phyloP scores from a whole-genome alignment of 1,284 basidiomycete genomes.

The Pseudozyma thailandica region DNA sequence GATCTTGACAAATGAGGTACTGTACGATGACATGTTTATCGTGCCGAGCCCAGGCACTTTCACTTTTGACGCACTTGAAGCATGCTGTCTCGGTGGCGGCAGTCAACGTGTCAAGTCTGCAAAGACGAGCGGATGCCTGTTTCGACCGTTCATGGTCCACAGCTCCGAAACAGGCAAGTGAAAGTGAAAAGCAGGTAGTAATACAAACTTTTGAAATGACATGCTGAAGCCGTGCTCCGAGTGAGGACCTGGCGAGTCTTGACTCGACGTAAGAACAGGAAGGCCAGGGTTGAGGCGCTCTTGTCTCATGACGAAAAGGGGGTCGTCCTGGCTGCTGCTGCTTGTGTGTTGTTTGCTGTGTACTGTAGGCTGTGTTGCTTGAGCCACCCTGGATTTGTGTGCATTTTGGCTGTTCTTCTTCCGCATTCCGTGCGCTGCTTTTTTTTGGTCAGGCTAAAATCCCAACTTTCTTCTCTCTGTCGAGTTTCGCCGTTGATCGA shows the following conservation, averaged over 20 bases:
- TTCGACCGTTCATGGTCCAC: not conserved
- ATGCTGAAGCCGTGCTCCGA: no score
- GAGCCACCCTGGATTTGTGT: slow-evolving; percentile 5
- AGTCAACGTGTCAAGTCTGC: not conserved
- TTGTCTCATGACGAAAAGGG: no score
- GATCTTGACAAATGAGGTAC: no score
- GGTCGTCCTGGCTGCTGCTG: not conserved
- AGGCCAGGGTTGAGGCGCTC: no score
- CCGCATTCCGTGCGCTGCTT: slow-evolving; percentile 1
- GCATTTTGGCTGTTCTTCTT: not conserved
- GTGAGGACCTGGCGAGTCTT: no score
- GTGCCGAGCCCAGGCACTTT: no score
- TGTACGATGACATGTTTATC: no score
- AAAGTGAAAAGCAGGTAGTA: no score
- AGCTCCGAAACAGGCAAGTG: no score
- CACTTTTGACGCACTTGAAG: no score
- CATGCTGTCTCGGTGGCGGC: not conserved
- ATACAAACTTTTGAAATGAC: no score
- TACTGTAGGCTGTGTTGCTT: not conserved
- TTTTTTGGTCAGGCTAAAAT: not conserved
- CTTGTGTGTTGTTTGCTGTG: not conserved
- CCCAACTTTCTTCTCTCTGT: slow-evolving; percentile 29
- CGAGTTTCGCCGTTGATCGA: slow-evolving; percentile 6
- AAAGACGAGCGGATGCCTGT: not conserved
- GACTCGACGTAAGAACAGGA: no score